Base-by-base conservation (phyloP, 257 asterid species). In the Fraxinus quadrangulata region DNA sequence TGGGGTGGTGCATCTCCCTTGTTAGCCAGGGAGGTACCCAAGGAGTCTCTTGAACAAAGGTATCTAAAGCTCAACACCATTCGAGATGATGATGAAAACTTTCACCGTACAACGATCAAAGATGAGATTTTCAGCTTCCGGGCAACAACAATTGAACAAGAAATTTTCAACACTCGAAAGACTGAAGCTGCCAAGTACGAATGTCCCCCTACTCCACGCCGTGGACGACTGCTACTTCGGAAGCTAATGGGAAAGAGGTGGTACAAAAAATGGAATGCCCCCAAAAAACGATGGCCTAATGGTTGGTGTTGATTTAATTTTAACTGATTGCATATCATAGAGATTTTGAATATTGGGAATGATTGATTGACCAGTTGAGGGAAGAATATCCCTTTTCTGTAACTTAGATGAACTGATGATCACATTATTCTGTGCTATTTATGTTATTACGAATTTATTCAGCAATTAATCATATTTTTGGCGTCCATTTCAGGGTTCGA, bases 1-100 rank as follows among this genome's bases (percentile, higher is more conserved):
- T 91, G 97, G 97, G 97, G 97, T 23, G 97, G 97, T 3, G 85
- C 94, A 0, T 92, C 97, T 17, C 97, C 96, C 0, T 40, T 92
- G 85, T 70, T 92, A 73, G 97, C 96, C 1, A 78, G 96, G 24
- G 75, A 86, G 81, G 36, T 92, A 67, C 94, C 97, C 1, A 75
- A 82, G 59, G 96, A 87, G 77, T 83, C 91, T 19, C 92, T 92
- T 2, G 91, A 87, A 3, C 91, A 85, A 24, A 86, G 90, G 79
- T 92, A 92, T 71, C 36, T 68, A 5, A 73, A 80, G 77, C 87
- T 92, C 70, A 81, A 89, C 34, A 63, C 84, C 1, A 24, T 71
- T 3, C 70, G 92, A 33, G 85, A 85, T n/a, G 75, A 67, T 11
- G 91, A 85, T 47, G 90, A 84, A 39, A 56, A 85, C 28, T 89